Evolutionary conservation across 2,329 filamentous ascomycete genomes (phyloP).

Genomic region (Ophiostoma novo-ulmi): DNA sequence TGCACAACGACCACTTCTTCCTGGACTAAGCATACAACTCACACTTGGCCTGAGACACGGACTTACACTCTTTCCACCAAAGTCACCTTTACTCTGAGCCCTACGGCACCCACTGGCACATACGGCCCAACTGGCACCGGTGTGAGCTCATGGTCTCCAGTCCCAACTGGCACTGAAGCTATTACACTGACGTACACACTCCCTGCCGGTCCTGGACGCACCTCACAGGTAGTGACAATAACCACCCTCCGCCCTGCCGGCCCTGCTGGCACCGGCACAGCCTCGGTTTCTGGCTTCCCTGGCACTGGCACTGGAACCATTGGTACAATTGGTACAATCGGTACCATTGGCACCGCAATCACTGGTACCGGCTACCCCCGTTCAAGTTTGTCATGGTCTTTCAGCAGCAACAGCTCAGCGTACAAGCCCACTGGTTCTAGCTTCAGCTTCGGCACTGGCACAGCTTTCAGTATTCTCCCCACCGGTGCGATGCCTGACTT

Average conservation of each 20-base stretch:
- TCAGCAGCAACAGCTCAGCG: background rate
- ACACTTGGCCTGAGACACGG: slow-evolving; percentile 18
- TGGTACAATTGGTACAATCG: background rate
- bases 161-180: slow-evolving; percentile 16
- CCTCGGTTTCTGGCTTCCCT: background rate
- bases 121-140: slow-evolving; percentile 19
- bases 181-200: slow-evolving; percentile 30
- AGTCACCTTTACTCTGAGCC: slow-evolving; percentile 17
- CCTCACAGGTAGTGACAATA: slow-evolving; percentile 21
- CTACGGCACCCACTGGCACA: slow-evolving; percentile 14
- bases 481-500: background rate
- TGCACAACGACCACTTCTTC: background rate
- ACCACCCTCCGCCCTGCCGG: slow-evolving; percentile 19
- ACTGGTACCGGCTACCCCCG: background rate
- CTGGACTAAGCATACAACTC: background rate
- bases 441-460: background rate
- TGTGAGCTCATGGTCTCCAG: slow-evolving; percentile 1
- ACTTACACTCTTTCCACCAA: slow-evolving; percentile 20
- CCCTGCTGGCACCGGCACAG: background rate
- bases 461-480: background rate
- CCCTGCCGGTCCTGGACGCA: slow-evolving; percentile 16
- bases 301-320: background rate
- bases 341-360: background rate
- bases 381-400: background rate
- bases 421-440: background rate